Evolutionary conservation across 2,329 filamentous ascomycete species (phyloP).

Genomic region (Claviceps maximensis): DNA sequence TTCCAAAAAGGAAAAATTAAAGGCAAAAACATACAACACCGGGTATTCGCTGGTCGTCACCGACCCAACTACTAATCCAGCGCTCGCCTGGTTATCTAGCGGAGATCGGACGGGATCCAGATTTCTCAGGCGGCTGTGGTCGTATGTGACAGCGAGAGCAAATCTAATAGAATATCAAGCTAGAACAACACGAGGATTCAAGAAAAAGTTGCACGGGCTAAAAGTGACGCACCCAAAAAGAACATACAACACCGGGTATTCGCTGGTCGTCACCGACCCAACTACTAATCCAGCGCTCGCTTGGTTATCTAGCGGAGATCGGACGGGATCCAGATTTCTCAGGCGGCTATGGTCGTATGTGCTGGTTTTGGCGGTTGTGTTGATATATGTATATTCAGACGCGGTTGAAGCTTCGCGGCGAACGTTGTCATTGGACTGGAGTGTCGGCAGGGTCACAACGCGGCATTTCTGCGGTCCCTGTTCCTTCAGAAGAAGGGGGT

Average conservation of each 20-base stretch:
- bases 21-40: background rate
- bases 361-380: no score
- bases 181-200: no score
- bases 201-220: no score
- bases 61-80: background rate
- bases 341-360: background rate
- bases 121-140: background rate
- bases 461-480: no score
- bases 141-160: background rate
- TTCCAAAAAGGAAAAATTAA: no score
- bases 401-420: no score
- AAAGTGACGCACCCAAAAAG: no score
- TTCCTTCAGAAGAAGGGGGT: no score
- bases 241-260: background rate
- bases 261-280: background rate
- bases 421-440: no score
- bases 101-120: background rate
- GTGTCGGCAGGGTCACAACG: no score
- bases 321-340: background rate
- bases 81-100: background rate
- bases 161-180: no score
- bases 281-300: background rate
- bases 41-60: background rate
- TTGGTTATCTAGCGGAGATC: background rate
- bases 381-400: no score